Conservation (phyloP, 2,329 filamentous ascomycete genomes). For the Paraconiothyrium brasiliense region DNA sequence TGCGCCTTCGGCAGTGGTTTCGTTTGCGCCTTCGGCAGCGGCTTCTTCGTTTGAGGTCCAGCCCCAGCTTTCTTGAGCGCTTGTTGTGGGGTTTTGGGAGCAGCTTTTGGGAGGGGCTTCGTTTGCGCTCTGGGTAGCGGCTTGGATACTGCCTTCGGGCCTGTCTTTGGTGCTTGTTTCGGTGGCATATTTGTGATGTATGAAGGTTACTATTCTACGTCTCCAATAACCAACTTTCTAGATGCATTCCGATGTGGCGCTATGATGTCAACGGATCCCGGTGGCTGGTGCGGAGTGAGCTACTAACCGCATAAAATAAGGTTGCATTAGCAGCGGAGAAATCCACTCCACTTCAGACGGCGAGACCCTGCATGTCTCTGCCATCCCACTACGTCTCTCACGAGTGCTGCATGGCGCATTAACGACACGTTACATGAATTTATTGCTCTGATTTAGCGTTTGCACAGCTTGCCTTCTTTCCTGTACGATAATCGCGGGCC, state of each 20-base stretch:
- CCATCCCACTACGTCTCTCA: conserved; percentile 13
- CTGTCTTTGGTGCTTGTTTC: conserved; percentile 30
- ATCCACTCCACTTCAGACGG: conserved; percentile 28
- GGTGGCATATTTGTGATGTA: conserved; percentile 28
- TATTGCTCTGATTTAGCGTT: neutral
- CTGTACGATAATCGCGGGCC: conserved; percentile 22
- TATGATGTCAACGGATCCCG: conserved; percentile 25
- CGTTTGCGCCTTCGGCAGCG: conserved; percentile 22
- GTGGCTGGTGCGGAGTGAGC: conserved; percentile 18
- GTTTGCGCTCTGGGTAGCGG: conserved; percentile 21
- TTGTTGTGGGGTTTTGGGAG: conserved; percentile 19
- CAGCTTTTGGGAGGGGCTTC: conserved; percentile 22
- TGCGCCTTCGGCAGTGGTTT: conserved; percentile 23
- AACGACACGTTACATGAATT: neutral
- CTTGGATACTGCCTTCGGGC: conserved; percentile 17
- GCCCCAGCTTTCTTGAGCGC: conserved; percentile 4
- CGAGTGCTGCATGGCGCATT: conserved; percentile 4
- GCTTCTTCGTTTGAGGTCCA: conserved; percentile 18
- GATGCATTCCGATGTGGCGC: conserved; percentile 13
- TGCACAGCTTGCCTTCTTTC: neutral
- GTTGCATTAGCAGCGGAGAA: conserved; percentile 31
- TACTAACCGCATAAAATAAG: conserved; percentile 31
- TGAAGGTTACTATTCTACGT: neutral
- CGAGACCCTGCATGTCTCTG: conserved; percentile 28
- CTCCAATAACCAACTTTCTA: conserved; percentile 4